phyloP scores from a whole-genome alignment of 116 monocot species.

The Phalaenopsis hybrid region DNA sequence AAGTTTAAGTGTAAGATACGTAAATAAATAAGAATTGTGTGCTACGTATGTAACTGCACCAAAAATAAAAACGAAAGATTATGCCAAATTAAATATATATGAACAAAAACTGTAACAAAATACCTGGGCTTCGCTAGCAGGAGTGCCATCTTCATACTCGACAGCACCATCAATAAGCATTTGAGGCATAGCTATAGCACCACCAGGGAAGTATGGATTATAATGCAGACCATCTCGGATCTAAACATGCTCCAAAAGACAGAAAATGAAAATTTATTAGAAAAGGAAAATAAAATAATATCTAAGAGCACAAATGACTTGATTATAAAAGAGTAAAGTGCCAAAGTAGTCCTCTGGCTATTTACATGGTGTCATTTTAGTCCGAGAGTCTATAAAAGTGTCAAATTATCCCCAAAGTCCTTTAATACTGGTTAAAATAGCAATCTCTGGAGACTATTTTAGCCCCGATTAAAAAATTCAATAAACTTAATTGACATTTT shows the following conservation, averaged over 20 bases:
- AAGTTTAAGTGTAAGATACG: no score
- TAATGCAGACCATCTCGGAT: slow-evolving; percentile 70
- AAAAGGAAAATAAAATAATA: background rate
- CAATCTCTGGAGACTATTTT: no score
- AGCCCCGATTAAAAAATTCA: no score
- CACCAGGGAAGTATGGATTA: slow-evolving; percentile 90
- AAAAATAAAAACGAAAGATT: no score
- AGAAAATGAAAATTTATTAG: background rate
- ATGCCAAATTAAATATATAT: background rate
- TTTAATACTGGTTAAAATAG: no score
- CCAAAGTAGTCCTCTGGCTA: no score
- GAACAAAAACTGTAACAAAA: background rate
- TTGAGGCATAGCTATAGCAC: slow-evolving; percentile 91
- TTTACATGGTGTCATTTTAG: no score
- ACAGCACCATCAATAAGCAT: slow-evolving; percentile 93
- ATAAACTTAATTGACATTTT: no score
- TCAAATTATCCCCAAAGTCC: no score
- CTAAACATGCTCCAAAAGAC: slow-evolving; percentile 9
- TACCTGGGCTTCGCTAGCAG: slow-evolving; percentile 94
- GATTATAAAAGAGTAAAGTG: background rate
- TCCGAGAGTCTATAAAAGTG: no score
- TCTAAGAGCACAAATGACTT: background rate
- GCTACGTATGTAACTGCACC: no score
- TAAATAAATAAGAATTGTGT: no score
- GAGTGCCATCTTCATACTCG: slow-evolving; percentile 91